Conservation (phyloP, 1,284 basidiomycete species). For the Pseudozyma tsukubaensis region DNA sequence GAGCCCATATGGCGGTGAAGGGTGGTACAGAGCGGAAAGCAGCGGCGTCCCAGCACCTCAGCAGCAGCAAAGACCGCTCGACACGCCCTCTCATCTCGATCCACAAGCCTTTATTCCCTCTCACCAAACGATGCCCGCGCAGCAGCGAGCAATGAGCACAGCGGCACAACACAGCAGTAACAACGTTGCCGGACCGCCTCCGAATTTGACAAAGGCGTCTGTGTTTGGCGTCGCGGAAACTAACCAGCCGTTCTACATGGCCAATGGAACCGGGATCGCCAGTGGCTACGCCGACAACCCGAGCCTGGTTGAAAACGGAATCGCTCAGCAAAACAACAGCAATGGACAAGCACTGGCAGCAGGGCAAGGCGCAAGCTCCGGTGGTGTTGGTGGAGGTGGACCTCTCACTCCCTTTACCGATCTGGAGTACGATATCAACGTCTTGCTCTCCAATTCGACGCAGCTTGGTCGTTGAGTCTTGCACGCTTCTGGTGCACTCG, state of each 20-base stretch:
- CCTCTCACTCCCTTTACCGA: constrained; percentile 13
- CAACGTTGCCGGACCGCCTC: background rate
- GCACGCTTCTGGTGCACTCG: background rate
- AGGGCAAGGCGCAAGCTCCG: too few species aligned
- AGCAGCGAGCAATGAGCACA: background rate
- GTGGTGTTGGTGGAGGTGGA: background rate
- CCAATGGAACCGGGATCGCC: background rate
- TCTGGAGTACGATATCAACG: constrained; percentile 27
- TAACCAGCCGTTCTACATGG: background rate
- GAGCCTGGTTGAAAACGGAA: too few species aligned
- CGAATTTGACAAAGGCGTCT: constrained; percentile 7
- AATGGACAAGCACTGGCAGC: background rate
- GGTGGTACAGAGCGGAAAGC: too few species aligned
- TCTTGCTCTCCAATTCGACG: constrained; percentile 18
- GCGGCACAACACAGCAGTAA: background rate
- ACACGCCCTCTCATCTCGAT: constrained; percentile 7
- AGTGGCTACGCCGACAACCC: too few species aligned
- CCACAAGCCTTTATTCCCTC: background rate
- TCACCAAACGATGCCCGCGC: background rate
- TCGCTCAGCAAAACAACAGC: background rate
- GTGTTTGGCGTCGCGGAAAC: constrained; percentile 3
- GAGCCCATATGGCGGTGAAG: too few species aligned
- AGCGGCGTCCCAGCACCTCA: constrained; percentile 3
- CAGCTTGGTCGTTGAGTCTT: constrained; percentile 6
- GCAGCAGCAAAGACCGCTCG: constrained; percentile 12